phyloP scores from a whole-genome alignment of 176 grass and related monocot genomes.

The Musa acuminata region DNA sequence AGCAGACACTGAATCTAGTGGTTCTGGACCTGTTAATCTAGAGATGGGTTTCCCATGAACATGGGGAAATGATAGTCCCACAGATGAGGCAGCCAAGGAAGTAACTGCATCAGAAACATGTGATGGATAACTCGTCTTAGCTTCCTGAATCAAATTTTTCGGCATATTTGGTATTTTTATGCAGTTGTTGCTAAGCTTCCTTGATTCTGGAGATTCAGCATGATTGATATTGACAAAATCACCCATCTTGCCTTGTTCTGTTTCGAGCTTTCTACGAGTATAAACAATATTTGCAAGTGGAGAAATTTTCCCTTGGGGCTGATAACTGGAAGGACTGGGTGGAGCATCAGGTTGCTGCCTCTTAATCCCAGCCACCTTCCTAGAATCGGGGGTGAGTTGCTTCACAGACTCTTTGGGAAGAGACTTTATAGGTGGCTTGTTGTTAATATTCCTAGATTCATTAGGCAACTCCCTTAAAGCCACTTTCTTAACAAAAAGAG shows the following conservation, averaged over 20 bases:
- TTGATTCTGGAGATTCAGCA: conserved; percentile 26
- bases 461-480: conserved; percentile 55
- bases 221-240: conserved; percentile 23
- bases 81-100: conserved; percentile 21
- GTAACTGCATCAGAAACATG: background rate
- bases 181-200: conserved; percentile 24
- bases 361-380: conserved; percentile 38
- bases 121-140: conserved; percentile 15
- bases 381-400: conserved; percentile 22
- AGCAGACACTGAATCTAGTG: conserved; percentile 16
- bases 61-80: background rate
- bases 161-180: conserved; percentile 37
- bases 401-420: conserved; percentile 28
- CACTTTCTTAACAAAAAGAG: conserved; percentile 51
- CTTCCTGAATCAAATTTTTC: conserved; percentile 19
- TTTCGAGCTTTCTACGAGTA: conserved; percentile 69
- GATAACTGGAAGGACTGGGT: conserved; percentile 38
- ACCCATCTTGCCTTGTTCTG: conserved; percentile 56
- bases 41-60: conserved; percentile 26
- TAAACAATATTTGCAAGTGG: conserved; percentile 65
- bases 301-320: conserved; percentile 26
- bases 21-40: conserved; percentile 11
- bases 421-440: conserved; percentile 25
- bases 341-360: conserved; percentile 37
- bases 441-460: conserved; percentile 27